Conservation (phyloP, 805 yeast species). For the Kazachstania martiniae region DNA sequence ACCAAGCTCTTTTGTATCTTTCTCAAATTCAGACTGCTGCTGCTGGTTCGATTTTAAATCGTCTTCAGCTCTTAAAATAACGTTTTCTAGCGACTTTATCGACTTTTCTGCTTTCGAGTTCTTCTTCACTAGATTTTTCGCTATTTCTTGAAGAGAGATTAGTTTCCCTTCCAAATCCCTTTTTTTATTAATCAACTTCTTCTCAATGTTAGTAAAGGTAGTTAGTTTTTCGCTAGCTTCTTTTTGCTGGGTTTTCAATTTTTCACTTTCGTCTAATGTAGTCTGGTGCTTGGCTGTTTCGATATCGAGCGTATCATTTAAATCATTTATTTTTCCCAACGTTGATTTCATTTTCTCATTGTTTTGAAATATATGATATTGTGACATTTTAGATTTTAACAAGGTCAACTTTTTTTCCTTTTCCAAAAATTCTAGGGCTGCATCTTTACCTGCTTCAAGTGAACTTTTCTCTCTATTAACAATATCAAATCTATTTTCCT, state of each 20-base stretch:
- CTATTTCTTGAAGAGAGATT: conserved; percentile 67
- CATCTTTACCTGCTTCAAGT: conserved; percentile 53
- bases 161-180: conserved; percentile 39
- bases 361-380: conserved; percentile 36
- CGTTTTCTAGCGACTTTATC: conserved; percentile 38
- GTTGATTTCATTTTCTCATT: conserved; percentile 32
- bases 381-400: conserved; percentile 46
- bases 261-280: conserved; percentile 36
- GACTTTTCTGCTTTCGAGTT: conserved; percentile 48
- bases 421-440: conserved; percentile 54
- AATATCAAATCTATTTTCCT: conserved; percentile 65
- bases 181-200: conserved; percentile 16
- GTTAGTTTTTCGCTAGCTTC: conserved; percentile 28
- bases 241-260: conserved; percentile 28
- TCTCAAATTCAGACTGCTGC: conserved; percentile 34
- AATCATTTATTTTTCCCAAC: conserved; percentile 28
- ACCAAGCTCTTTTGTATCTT: conserved; percentile 37
- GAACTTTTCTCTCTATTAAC: conserved; percentile 65
- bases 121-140: conserved; percentile 52
- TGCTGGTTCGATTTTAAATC: conserved; percentile 36
- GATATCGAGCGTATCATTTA: conserved; percentile 35
- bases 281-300: no score
- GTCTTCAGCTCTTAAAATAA: no score
- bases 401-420: conserved; percentile 51
- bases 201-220: conserved; percentile 19